Base-by-base conservation (phyloP, 768 basidiomycete species). In the Xerocomellus intermedius region DNA sequence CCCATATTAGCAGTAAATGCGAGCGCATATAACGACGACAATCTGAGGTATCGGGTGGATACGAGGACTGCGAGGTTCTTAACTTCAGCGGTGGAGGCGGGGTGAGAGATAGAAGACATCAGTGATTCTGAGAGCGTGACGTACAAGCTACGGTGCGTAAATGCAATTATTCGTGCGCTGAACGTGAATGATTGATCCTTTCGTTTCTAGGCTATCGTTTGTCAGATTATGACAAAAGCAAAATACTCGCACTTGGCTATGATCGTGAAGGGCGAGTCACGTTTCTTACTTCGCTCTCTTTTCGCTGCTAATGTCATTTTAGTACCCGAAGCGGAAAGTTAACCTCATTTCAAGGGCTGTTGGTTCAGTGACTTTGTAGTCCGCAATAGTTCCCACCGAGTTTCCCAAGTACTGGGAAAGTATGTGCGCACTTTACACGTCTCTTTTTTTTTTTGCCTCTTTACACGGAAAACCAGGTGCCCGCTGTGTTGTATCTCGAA, bases 401-500 rank as follows among this genome's bases (percentile, higher is more conserved):
- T 64, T 94, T 97, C 65, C 84, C 89, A 8, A 86, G 80, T n/a
- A 79, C 77, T 42, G 98, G 96, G 96, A 99, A 99, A 82, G 95
- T 89, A 30, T 32, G 79, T 60, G n/a, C 9, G 13, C 32, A 8
- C 9, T 39, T 43, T 26, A 36, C 9, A 7, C 42, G 6, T 42
- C 32, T 24, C 37, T 9, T 44, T 14, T 37, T 8, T 17, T 4
- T 37, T 8, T 17, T 4, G 13, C 14, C 19, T 19, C 16, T 50
- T 42, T 10, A 55, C 39, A 19, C 65, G 57, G 69, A 69, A 44
- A 71, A 42, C 10, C 41, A 89, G 93, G 81, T 90, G 8, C 96
- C 96, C 2, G 84, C 94, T 2, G 82, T 98, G n/a, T 62, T 98
- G n/a, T 91, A 96, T 68, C 77, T 92, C 33, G 93, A 97, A 69